Evolutionary conservation across 2,329 filamentous ascomycete species (phyloP), one percentile per base, ranked within the genome.

Genomic region (Arthrocladium fulminans): DNA sequence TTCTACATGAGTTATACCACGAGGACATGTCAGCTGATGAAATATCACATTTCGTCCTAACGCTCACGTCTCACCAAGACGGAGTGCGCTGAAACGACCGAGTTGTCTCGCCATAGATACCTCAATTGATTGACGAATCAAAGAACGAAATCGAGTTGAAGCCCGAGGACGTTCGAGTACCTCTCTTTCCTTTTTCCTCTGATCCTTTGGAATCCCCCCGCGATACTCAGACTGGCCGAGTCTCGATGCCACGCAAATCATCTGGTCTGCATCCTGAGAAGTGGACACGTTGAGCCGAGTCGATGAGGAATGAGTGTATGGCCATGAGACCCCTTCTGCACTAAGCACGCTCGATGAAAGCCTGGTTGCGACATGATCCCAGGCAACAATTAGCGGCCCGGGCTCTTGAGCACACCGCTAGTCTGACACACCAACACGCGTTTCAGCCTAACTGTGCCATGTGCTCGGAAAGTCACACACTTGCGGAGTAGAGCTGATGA

Each of bases 101-200:
- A 39, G 13, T 38, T 29, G 32, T 23, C n/a, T n/a, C 19, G 44
- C n/a, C 32, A 47, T 47, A 47, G 44, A 47, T 47, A 47, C 44
- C 44, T 47, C 44, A 47, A 39, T 47, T 9, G 19, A 47, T 39
- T 39, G 23, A 39, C 44, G 44, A 39, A 38, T 32, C 44, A 20
- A 47, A 39, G 22, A 47, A 39, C 44, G 30, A 25, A 47, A 29
- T 39, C 22, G 22, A 22, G 20, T 27, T 24, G 20, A 27, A 38
- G 29, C 23, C 34, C 34, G 34, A 39, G 44, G 32, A 38, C 17
- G 32, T 47, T 47, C 44, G 34, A 47, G n/a, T 19, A 12, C 29
- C 23, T 15, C 9, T 24, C 19, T 47, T 29, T n/a, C 25, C 23
- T 27, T 39, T 32, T 39, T 27, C 34, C 30, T 22, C 32, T 24